Conservation (phyloP, 768 basidiomycete genomes). For the Lentinula lateritia region DNA sequence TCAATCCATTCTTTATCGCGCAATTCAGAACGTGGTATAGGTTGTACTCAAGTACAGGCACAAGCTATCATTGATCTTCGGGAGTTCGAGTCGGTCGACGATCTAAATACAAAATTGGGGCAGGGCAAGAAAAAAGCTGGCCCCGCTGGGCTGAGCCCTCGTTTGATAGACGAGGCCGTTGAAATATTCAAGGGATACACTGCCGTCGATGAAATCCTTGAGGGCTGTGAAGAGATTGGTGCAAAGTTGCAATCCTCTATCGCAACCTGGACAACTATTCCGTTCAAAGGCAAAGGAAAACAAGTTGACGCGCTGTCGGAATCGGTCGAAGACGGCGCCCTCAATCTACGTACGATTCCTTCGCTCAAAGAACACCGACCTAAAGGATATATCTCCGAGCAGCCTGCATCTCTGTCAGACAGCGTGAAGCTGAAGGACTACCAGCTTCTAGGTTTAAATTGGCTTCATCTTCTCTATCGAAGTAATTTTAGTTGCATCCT, state of each 20-base stretch:
- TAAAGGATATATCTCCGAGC: conserved; percentile 65
- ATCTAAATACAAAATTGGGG: conserved; percentile 69
- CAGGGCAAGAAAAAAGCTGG: conserved; percentile 87
- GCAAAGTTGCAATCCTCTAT: conserved; percentile 67
- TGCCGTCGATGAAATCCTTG: conserved; percentile 83
- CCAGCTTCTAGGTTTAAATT: conserved; percentile 95
- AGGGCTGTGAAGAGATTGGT: conserved; percentile 86
- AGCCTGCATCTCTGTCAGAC: conserved; percentile 64
- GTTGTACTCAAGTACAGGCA: conserved; percentile 80
- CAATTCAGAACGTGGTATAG: conserved; percentile 26
- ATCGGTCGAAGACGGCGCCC: conserved; percentile 50
- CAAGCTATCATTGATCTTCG: conserved; percentile 69
- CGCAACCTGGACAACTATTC: conserved; percentile 60
- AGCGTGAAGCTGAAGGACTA: conserved; percentile 89
- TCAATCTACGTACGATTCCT: conserved; percentile 48
- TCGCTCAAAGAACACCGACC: conserved; percentile 33
- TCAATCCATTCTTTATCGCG: not conserved
- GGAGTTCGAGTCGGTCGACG: conserved; percentile 73
- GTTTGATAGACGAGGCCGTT: conserved; percentile 87
- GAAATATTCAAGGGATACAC: conserved; percentile 81
- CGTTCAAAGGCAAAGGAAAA: conserved; percentile 35
- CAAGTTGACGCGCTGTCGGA: conserved; percentile 25
- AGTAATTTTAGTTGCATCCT: conserved; percentile 87
- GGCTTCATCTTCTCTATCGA: conserved; percentile 84
- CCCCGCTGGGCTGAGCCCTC: conserved; percentile 77